These are phyloP conservation scores for Coemansia sp. DNA, from an alignment of 192 early-diverging fungal genomes.

Conservation along the genomic window DNA sequence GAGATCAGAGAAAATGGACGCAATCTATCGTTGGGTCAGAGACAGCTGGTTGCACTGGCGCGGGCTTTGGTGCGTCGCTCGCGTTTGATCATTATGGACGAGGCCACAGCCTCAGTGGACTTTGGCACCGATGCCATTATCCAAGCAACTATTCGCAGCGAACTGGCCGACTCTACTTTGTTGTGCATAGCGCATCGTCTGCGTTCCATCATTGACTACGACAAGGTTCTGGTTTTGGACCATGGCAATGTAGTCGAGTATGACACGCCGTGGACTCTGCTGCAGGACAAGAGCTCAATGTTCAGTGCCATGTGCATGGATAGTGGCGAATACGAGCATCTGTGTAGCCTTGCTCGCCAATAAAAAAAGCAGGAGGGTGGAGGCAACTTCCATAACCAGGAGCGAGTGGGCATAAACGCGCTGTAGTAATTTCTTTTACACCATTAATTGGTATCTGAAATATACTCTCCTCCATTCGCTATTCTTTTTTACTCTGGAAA, in stretches of 20 bases:
- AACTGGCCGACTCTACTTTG: slow-evolving; percentile 64
- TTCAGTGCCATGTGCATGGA: slow-evolving; percentile 74
- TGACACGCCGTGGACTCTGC: slow-evolving; percentile 66
- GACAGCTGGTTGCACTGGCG: slow-evolving; percentile 69
- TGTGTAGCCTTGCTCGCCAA: no score
- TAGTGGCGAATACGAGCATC: slow-evolving; percentile 73
- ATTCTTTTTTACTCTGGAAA: no score
- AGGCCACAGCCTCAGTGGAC: slow-evolving; percentile 84
- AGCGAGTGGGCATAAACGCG: no score
- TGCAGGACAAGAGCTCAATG: slow-evolving; percentile 54
- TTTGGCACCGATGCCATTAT: slow-evolving; percentile 78
- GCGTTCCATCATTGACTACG: slow-evolving; percentile 78
- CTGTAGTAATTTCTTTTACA: no score
- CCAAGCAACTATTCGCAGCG: slow-evolving; percentile 78
- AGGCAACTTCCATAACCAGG: no score
- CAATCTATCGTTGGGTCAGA: slow-evolving; percentile 72
- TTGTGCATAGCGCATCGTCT: slow-evolving; percentile 87
- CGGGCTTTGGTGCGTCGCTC: slow-evolving; percentile 66
- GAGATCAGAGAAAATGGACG: slow-evolving; percentile 70
- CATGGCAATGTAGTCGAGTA: slow-evolving; percentile 73
- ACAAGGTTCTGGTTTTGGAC: slow-evolving; percentile 76
- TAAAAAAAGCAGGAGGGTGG: no score
- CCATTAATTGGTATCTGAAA: no score
- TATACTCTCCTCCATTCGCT: no score
- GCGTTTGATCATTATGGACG: slow-evolving; percentile 70